Percentiles rank a stretch among this genome's conserved stretches.
Evolutionary conservation across 1,284 basidiomycete species (phyloP).

Genomic region (Leccinum pallidistipes): DNA sequence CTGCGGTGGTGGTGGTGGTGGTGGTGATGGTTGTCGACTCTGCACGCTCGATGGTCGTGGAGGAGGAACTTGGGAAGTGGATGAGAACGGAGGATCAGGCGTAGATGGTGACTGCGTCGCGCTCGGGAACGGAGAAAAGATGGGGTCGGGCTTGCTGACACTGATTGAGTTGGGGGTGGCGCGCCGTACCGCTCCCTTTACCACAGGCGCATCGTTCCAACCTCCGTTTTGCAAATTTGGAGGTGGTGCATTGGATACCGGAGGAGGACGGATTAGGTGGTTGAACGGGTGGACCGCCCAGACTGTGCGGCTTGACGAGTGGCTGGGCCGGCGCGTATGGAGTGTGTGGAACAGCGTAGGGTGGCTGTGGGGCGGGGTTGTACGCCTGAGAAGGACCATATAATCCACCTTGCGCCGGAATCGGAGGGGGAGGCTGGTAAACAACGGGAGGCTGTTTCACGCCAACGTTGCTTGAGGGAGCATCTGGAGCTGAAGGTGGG

Average conservation of each 20-base stretch:
- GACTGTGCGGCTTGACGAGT: constrained; percentile 15
- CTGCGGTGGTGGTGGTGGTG: constrained; percentile 39
- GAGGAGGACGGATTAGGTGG: constrained; percentile 20
- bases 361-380: constrained; percentile 7
- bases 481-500: constrained; percentile 21
- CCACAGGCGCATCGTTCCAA: constrained; percentile 87
- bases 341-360: constrained; percentile 35
- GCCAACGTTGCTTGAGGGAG: constrained; percentile 27
- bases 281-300: constrained; percentile 23
- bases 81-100: constrained; percentile 42
- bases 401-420: constrained; percentile 12
- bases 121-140: constrained; percentile 90
- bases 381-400: constrained; percentile 15
- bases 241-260: constrained; percentile 31
- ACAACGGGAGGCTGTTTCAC: constrained; percentile 10
- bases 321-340: constrained; percentile 33
- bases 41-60: constrained; percentile 64
- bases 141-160: constrained; percentile 62
- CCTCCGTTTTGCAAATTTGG: constrained; percentile 72
- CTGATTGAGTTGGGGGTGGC: constrained; percentile 48
- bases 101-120: constrained; percentile 50
- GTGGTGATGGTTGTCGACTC: constrained; percentile 43
- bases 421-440: constrained; percentile 9
- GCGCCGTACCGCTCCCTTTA: constrained; percentile 45
- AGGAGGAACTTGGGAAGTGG: constrained; percentile 44